phyloP scores from a whole-genome alignment of 805 yeast genomes.

The Spathaspora passalidarum region DNA sequence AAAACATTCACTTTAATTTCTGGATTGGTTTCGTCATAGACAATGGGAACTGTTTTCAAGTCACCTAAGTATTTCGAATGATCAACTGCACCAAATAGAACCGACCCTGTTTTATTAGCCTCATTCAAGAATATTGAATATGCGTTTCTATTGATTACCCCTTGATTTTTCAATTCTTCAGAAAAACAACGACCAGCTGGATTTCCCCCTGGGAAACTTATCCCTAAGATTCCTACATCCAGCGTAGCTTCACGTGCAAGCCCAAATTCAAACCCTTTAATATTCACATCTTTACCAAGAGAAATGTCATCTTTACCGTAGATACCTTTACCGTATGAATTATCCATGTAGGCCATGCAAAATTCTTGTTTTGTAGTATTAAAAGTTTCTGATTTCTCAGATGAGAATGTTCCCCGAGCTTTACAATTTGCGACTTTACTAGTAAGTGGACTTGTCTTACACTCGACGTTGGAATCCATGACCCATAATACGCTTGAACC shows the following conservation, averaged over 20 bases:
- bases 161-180: constrained; percentile 23
- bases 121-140: constrained; percentile 31
- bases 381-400: constrained; percentile 37
- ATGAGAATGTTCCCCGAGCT: constrained; percentile 46
- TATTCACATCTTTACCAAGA: constrained; percentile 45
- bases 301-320: constrained; percentile 64
- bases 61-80: constrained; percentile 23
- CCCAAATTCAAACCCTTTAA: constrained; percentile 62
- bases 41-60: constrained; percentile 18
- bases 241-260: constrained; percentile 66
- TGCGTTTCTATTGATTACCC: constrained; percentile 27
- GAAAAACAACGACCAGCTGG: constrained; percentile 24
- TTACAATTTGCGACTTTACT: constrained; percentile 46
- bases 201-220: constrained; percentile 61
- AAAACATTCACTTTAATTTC: background rate
- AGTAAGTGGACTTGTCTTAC: constrained; percentile 37
- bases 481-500: too few species aligned
- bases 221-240: constrained; percentile 66
- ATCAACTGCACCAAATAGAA: constrained; percentile 29
- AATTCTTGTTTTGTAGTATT: constrained; percentile 39
- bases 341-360: constrained; percentile 46
- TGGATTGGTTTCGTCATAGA: constrained; percentile 24
- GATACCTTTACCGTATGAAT: constrained; percentile 44
- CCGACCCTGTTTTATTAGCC: constrained; percentile 17
- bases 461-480: too few species aligned